These are phyloP conservation scores for Wallacemonas sp. DNA, from an alignment of 208 protist species.

Conservation along the genomic window DNA sequence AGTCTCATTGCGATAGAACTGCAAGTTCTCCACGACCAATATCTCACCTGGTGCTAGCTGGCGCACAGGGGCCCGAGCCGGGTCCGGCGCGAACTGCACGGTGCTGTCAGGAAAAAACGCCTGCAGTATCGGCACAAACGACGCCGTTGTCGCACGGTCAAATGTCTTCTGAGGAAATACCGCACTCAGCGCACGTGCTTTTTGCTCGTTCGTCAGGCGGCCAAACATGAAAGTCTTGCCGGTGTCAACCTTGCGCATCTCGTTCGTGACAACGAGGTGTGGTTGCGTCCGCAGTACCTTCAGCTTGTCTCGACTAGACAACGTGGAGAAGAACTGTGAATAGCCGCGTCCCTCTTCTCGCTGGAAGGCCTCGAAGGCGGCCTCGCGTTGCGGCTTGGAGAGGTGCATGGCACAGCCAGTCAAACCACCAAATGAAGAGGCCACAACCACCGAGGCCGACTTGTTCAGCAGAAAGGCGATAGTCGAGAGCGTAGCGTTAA, in stretches of 20 bases:
- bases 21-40: slow-evolving; percentile 76
- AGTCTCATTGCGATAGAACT: slow-evolving; percentile 78
- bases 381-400: slow-evolving; percentile 41
- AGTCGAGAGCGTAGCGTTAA: slow-evolving; percentile 53
- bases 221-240: slow-evolving; percentile 63
- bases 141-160: slow-evolving; percentile 39
- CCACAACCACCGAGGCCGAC: slow-evolving; percentile 51
- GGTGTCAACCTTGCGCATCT: slow-evolving; percentile 25
- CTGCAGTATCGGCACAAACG: slow-evolving; percentile 54
- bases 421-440: slow-evolving; percentile 58
- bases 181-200: slow-evolving; percentile 34
- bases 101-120: slow-evolving; percentile 43
- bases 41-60: slow-evolving; percentile 48
- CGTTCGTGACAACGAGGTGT: slow-evolving; percentile 22
- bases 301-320: slow-evolving; percentile 44
- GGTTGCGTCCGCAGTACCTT: slow-evolving; percentile 48
- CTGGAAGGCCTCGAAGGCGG: slow-evolving; percentile 59
- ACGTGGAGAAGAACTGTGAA: slow-evolving; percentile 62
- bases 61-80: slow-evolving; percentile 41
- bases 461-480: slow-evolving; percentile 65
- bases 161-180: slow-evolving; percentile 52
- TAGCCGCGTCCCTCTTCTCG: slow-evolving; percentile 64
- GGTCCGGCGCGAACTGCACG: slow-evolving; percentile 64
- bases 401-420: slow-evolving; percentile 50
- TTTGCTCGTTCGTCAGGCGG: slow-evolving; percentile 45